Conservation (phyloP, 2,329 filamentous ascomycete species). For the Fusarium sarcochroum region DNA sequence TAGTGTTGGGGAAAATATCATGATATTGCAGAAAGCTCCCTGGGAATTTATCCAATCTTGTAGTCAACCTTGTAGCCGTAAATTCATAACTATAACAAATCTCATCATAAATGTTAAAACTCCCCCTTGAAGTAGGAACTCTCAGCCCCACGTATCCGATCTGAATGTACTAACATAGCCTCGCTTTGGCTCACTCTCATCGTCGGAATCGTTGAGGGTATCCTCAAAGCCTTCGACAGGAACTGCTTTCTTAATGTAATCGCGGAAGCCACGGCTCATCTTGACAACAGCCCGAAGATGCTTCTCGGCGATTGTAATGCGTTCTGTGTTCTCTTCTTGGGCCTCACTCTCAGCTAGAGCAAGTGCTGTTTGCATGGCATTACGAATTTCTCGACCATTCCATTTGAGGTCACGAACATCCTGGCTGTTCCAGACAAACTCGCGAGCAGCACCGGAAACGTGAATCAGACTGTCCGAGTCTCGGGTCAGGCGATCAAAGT, state of each 20-base stretch:
- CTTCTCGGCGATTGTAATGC: conserved; percentile 51
- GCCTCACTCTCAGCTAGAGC: conserved; percentile 61
- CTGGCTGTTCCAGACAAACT: conserved; percentile 55
- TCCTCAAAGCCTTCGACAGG: conserved; percentile 44
- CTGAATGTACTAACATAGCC: background rate
- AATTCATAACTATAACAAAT: background rate
- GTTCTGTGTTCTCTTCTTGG: conserved; percentile 53
- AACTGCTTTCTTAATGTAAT: conserved; percentile 48
- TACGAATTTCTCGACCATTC: conserved; percentile 61
- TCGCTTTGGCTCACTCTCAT: conserved; percentile 20
- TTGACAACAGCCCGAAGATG: conserved; percentile 54
- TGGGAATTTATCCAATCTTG: background rate
- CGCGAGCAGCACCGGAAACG: conserved; percentile 55
- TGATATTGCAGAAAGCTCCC: background rate
- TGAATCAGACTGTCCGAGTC: conserved; percentile 57
- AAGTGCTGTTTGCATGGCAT: conserved; percentile 61
- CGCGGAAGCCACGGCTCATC: conserved; percentile 54
- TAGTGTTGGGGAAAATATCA: background rate
- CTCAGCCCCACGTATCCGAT: background rate
- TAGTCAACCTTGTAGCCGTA: conserved; percentile 14
- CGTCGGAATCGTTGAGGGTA: conserved; percentile 31
- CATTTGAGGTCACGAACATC: conserved; percentile 58
- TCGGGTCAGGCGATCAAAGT: conserved; percentile 61
- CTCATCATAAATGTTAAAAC: background rate
- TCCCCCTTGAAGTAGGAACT: background rate